Conservation (phyloP, 345 rosid genomes). For the Garcia nutans region DNA sequence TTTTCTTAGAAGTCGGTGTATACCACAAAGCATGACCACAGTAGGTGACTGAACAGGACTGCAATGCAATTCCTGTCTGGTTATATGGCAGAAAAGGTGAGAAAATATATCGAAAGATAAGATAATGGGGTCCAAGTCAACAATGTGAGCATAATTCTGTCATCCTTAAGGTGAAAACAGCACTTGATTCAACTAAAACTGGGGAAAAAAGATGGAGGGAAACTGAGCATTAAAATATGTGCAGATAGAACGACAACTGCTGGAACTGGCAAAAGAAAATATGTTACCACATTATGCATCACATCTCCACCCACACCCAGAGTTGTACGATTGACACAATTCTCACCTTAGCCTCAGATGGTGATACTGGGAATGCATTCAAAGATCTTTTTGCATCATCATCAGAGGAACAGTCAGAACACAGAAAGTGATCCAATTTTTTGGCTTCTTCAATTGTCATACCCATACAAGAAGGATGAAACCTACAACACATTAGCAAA, state of each 20-base stretch:
- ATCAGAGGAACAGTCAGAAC: slow-evolving; percentile 67
- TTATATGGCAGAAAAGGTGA: not conserved
- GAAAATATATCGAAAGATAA: not conserved
- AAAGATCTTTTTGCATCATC: slow-evolving; percentile 58
- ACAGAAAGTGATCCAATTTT: slow-evolving; percentile 67
- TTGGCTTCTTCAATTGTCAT: slow-evolving; percentile 86
- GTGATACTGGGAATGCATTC: slow-evolving; percentile 47
- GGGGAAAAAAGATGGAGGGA: not conserved
- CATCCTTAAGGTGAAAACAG: not conserved
- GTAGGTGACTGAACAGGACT: not conserved
- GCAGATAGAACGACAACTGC: not conserved
- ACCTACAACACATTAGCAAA: slow-evolving; percentile 45
- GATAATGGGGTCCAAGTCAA: not conserved
- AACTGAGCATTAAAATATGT: not conserved
- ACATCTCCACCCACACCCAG: not conserved
- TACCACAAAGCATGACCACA: not conserved
- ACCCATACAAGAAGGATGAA: slow-evolving; percentile 82
- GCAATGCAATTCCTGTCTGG: not conserved
- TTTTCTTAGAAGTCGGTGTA: not conserved
- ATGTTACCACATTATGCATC: not conserved
- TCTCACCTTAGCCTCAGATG: slow-evolving; percentile 62
- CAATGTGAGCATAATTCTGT: not conserved
- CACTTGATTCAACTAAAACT: not conserved
- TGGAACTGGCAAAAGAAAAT: not conserved
- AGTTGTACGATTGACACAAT: not conserved